Evolutionary conservation across 495 filamentous ascomycete genomes (phyloP).

Genomic region (Aspergillus diversus): DNA sequence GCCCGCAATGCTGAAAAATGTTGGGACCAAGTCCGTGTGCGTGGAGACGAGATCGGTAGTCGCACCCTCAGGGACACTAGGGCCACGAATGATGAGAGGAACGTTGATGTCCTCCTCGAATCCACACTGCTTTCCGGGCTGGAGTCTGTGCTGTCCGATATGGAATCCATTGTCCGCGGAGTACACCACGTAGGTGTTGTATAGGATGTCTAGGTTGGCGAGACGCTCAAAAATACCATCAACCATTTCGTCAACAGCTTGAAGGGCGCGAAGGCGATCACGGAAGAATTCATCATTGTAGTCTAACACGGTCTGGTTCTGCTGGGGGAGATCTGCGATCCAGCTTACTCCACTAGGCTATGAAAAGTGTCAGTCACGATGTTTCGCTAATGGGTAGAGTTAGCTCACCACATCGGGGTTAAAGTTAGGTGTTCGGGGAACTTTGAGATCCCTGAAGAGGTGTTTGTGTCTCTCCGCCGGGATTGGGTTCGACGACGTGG

Average conservation of each 20-base stretch:
- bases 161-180: constrained; percentile 71
- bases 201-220: constrained; percentile 47
- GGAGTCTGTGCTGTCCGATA: constrained; percentile 66
- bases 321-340: constrained; percentile 53
- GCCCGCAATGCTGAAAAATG: constrained; percentile 53
- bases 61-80: constrained; percentile 43
- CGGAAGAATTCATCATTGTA: constrained; percentile 66
- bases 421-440: constrained; percentile 27
- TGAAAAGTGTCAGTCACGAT: constrained; percentile 25
- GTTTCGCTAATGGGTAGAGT: no score
- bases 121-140: constrained; percentile 66
- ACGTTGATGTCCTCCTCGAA: constrained; percentile 71
- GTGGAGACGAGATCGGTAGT: constrained; percentile 55
- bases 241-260: constrained; percentile 66
- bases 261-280: constrained; percentile 57
- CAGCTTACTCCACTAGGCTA: constrained; percentile 62
- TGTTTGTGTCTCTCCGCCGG: constrained; percentile 19
- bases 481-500: constrained; percentile 21
- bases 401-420: constrained; percentile 37
- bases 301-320: constrained; percentile 51
- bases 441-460: constrained; percentile 26
- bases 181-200: constrained; percentile 68
- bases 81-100: constrained; percentile 59
- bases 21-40: constrained; percentile 66
- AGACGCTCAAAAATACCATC: constrained; percentile 53